phyloP scores from a whole-genome alignment of 78 protist genomes.

The Mantamonas sphyraenae region DNA sequence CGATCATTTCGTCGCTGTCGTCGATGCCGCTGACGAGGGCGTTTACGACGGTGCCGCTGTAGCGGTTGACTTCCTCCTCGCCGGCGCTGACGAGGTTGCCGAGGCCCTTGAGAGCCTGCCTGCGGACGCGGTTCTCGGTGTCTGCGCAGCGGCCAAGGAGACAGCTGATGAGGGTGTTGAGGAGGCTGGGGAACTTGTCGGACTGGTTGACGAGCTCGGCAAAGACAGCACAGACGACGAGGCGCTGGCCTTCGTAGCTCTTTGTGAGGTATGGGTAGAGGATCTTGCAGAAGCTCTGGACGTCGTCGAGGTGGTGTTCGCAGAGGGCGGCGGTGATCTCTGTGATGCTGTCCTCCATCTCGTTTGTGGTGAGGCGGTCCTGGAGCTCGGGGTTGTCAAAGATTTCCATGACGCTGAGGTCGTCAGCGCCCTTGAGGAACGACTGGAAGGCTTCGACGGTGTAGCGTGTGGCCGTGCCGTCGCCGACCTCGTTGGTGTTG shows the following conservation, averaged over 20 bases:
- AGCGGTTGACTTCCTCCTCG: constrained; percentile 38
- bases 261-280: constrained; percentile 31
- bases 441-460: constrained; percentile 33
- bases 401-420: not conserved
- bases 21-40: constrained; percentile 49
- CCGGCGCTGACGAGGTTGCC: constrained; percentile 35
- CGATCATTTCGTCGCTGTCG: constrained; percentile 41
- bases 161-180: constrained; percentile 36
- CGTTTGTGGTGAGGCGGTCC: not conserved
- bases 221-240: constrained; percentile 23
- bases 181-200: constrained; percentile 15
- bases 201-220: constrained; percentile 37
- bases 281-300: constrained; percentile 17
- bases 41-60: constrained; percentile 49
- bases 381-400: constrained; percentile 27
- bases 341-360: not conserved
- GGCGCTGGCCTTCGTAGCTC: constrained; percentile 30
- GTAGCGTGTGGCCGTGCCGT: too few species aligned
- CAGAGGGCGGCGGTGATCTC: not conserved
- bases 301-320: constrained; percentile 31
- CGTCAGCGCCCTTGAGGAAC: constrained; percentile 33
- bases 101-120: constrained; percentile 41
- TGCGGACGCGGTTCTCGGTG: constrained; percentile 4
- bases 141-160: constrained; percentile 35
- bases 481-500: too few species aligned